A percentile compares a stretch with the other conserved stretches of the same genome.
phyloP scores from a whole-genome alignment of 1,139 yeast genomes.

The Pichia sp. region DNA sequence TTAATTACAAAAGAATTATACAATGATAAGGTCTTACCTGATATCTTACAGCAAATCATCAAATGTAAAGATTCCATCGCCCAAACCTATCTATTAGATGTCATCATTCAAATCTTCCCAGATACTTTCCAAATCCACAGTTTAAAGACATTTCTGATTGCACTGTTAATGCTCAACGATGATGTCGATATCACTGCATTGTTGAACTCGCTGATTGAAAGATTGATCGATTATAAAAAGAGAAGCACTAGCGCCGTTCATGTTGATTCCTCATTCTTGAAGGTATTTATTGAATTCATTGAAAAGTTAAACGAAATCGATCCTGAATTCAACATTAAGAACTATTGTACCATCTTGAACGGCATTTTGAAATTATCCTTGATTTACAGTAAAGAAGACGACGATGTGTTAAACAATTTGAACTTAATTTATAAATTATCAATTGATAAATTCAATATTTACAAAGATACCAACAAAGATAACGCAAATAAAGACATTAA shows the following conservation, averaged over 20 bases:
- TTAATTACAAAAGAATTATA: constrained; percentile 69
- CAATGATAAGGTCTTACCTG: constrained; percentile 66
- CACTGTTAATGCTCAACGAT: constrained; percentile 59
- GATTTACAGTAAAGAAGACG: constrained; percentile 46
- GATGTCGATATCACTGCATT: constrained; percentile 66
- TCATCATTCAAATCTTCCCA: constrained; percentile 90
- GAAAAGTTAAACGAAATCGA: constrained; percentile 51
- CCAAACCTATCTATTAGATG: constrained; percentile 88
- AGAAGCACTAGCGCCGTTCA: constrained; percentile 24
- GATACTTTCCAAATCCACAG: constrained; percentile 87
- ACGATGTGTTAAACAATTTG: constrained; percentile 60
- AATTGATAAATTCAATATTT: constrained; percentile 41
- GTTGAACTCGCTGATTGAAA: constrained; percentile 65
- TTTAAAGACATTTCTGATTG: constrained; percentile 60
- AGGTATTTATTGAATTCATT: constrained; percentile 65
- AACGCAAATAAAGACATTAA: constrained; percentile 31
- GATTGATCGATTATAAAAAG: constrained; percentile 56
- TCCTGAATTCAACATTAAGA: constrained; percentile 64
- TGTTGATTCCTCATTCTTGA: constrained; percentile 42
- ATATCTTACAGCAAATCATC: constrained; percentile 82
- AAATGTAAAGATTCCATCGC: constrained; percentile 93
- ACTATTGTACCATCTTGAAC: constrained; percentile 62
- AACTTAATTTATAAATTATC: constrained; percentile 63
- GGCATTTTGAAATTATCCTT: constrained; percentile 60
- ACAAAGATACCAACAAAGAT: constrained; percentile 31